Percentiles rank a stretch among this genome's conserved stretches.
Evolutionary conservation across 2,329 filamentous ascomycete species (phyloP).

Genomic region (Aspergillus tubingensis): DNA sequence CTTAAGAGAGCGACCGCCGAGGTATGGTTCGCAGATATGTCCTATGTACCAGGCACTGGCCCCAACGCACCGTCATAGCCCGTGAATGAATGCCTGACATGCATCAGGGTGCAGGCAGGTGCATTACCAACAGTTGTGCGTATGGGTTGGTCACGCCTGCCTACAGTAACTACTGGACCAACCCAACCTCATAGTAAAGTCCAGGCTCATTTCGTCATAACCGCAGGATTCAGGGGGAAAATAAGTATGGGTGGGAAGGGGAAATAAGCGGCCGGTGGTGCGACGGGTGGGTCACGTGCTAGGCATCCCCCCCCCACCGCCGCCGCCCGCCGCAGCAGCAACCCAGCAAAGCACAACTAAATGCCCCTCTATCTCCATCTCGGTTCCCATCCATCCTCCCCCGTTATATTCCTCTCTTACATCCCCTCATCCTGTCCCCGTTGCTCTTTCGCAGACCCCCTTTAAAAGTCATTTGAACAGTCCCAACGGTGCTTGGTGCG

Average conservation of each 20-base stretch:
- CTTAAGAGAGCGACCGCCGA: not conserved
- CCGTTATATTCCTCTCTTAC: constrained; percentile 15
- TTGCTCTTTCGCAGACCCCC: constrained; percentile 3
- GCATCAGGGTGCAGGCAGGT: not conserved
- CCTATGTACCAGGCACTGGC: not conserved
- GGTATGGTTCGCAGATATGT: not conserved
- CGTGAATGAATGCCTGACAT: not conserved
- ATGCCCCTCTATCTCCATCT: constrained; percentile 39
- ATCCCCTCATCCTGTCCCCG: constrained; percentile 14
- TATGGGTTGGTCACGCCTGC: not conserved
- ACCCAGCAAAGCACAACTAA: constrained; percentile 30
- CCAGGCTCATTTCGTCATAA: constrained; percentile 11
- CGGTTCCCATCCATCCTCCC: constrained; percentile 15
- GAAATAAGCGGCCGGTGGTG: constrained; percentile 22
- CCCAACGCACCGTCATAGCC: not conserved
- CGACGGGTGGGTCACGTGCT: constrained; percentile 25
- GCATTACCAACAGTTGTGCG: not conserved
- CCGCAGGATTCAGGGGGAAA: constrained; percentile 5
- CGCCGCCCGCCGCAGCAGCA: constrained; percentile 21
- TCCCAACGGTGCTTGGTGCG: constrained; percentile 20
- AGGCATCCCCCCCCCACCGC: constrained; percentile 29
- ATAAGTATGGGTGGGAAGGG: constrained; percentile 10
- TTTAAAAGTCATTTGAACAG: constrained; percentile 18
- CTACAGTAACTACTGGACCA: not conserved
- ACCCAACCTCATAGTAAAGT: not conserved